phyloP scores from a whole-genome alignment of 1,139 yeast genomes.

The Candida dubliniensis region DNA sequence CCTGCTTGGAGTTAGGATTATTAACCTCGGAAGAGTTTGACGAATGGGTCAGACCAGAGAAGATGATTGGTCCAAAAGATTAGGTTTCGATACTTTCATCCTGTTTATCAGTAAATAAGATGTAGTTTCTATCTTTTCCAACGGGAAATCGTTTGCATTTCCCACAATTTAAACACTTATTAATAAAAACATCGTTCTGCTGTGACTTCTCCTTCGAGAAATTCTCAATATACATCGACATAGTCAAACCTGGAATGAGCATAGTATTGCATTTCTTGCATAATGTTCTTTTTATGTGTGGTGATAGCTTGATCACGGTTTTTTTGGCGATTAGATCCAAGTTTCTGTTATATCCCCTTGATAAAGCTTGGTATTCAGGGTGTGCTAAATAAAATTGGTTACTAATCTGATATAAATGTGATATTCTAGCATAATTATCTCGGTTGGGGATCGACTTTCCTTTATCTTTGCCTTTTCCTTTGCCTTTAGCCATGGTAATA shows the following conservation, averaged over 20 bases:
- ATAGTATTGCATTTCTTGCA: conserved; percentile 60
- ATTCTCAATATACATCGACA: conserved; percentile 34
- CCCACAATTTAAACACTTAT: conserved; percentile 28
- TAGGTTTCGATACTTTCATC: not conserved
- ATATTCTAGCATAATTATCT: conserved; percentile 60
- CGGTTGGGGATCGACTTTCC: conserved; percentile 44
- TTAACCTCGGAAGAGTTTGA: conserved; percentile 84
- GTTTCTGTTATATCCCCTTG: conserved; percentile 50
- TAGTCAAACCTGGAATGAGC: conserved; percentile 47
- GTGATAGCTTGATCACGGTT: conserved; percentile 61
- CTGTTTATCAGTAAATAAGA: conserved; percentile 27
- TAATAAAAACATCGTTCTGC: conserved; percentile 35
- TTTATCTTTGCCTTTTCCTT: conserved; percentile 15
- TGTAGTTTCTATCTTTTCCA: conserved; percentile 31
- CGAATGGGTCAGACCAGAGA: conserved; percentile 79
- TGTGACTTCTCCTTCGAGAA: conserved; percentile 21
- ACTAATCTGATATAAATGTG: conserved; percentile 57
- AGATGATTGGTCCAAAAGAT: not conserved
- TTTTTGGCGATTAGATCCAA: conserved; percentile 58
- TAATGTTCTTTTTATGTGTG: conserved; percentile 56
- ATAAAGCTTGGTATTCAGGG: conserved; percentile 30
- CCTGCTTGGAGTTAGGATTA: conserved; percentile 88
- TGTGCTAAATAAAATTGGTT: conserved; percentile 19
- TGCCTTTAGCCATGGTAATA: conserved; percentile 8
- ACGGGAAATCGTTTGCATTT: conserved; percentile 33